Base-by-base conservation (phyloP, 441 rosid genomes). In the Flueggea neowawraea region DNA sequence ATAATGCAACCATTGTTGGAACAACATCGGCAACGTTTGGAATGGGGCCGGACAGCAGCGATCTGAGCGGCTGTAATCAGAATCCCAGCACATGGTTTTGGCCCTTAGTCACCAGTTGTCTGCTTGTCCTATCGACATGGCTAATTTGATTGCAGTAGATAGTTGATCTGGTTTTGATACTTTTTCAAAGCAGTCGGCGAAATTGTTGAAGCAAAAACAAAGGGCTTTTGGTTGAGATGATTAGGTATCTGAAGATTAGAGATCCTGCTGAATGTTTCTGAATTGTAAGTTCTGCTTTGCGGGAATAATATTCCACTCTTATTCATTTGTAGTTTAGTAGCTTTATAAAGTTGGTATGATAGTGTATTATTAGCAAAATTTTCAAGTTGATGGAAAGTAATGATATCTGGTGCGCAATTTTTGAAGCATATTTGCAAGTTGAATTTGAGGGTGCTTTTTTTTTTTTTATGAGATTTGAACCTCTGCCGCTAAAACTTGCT, bases 1-100 rank as follows among this genome's bases (percentile, higher is more conserved):
- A 64, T 60, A 89, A 84, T 75, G 90, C 85, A 12, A 80, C 74
- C 74, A 45, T 52, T 47, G 64, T 81, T 10, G 68, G 67, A 41
- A 68, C 84, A 22, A 73, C 80, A 52, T 45, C 58, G 4, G 58
- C 71, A 45, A 44, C 73, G 2, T 58, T 56, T 10, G 87, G 77
- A 45, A 60, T 74, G 66, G 82, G 77, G 44, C 72, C 79, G 2
- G 66, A 69, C 31, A 56, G 55, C 54, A 73, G 79, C 44, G 84
- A 83, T 80, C 63, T 79, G 74, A 88, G 86, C 58, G 57, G 60
- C 56, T 74, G 82, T 70, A 62, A 58, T 58, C 62, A 45, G 60
- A 59, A 66, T 67, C 64, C 65, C 28, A 55, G 54, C 60, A 52
- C 63, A 48, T 67, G 81, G 86, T 60, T 68, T 17, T 61, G 70